Evolutionary conservation across 805 yeast species (phyloP).

Genomic region (Metschnikowia colocasiae): DNA sequence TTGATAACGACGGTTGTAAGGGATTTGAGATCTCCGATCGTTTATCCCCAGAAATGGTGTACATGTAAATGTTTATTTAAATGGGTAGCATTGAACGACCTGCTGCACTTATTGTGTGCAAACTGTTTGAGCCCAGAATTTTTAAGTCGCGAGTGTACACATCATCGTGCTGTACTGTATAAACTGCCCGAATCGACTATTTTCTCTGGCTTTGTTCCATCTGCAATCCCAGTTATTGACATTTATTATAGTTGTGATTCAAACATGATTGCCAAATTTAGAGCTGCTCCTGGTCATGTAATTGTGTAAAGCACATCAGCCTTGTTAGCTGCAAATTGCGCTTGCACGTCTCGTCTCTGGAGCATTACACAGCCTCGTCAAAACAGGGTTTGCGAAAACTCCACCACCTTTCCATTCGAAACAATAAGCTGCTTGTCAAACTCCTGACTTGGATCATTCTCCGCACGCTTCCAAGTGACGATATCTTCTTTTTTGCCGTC

Average conservation of each 20-base stretch:
- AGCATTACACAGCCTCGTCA: neutral
- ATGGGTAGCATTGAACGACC: neutral
- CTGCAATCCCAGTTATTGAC: neutral
- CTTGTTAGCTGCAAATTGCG: neutral
- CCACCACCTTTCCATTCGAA: slow-evolving; percentile 10
- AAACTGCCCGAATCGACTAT: neutral
- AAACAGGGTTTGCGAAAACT: neutral
- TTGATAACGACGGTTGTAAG: too few species aligned
- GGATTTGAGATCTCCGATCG: neutral
- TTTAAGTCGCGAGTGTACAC: neutral
- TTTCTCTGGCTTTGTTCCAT: neutral
- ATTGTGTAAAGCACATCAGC: neutral
- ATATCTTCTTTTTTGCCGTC: slow-evolving; percentile 48
- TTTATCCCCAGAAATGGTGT: neutral
- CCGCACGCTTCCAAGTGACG: slow-evolving; percentile 70
- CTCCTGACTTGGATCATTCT: slow-evolving; percentile 45
- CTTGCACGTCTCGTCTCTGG: neutral
- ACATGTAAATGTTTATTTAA: neutral
- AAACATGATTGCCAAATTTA: neutral
- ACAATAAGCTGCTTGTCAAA: slow-evolving; percentile 51
- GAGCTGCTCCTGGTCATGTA: too few species aligned
- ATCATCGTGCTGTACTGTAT: neutral
- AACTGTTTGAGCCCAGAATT: slow-evolving; percentile 2
- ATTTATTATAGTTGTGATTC: too few species aligned
- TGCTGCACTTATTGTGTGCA: slow-evolving; percentile 1